Evolutionary conservation across 1,284 basidiomycete genomes (phyloP), one percentile per base, ranked within the genome.

Genomic region (Pascua sp.): DNA sequence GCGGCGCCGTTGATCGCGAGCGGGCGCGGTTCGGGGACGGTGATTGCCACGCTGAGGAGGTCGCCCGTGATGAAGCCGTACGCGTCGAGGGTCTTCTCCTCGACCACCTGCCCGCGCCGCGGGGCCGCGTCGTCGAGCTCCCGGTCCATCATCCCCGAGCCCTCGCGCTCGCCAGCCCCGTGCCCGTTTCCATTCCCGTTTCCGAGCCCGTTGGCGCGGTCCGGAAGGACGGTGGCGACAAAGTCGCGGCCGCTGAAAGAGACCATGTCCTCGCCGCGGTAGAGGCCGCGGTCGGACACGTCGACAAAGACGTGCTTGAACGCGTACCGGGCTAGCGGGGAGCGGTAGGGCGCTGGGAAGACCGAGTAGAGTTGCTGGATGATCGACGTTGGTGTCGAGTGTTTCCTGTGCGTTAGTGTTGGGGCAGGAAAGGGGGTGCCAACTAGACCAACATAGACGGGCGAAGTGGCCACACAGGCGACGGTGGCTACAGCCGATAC

Each of bases 291-390:
- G 15, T 66, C 65, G 15, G 67, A 68, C 10, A 71, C 72, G 53
- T 76, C 73, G 58, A 74, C 73, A 57, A 72, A 76, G 39, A 74
- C 66, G 59, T 74, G 73, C 63, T 66, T 55, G 57, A 74, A 72
- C 13, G 66, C 55, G 61, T 66, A 74, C 8, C 72, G 63, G 2
- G 72, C 68, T 2, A 61, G 52, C 0, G 72, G 70, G 1, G 72
- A 72, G 38, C 73, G 68, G 56, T 71, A 74, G 7, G 62, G 57
- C 17, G 71, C 51, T 0, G 73, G 73, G 60, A 76, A 69, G 13
- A 68, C 63, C 8, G 73, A 67, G 43, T 62, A 62, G n/a, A 76
- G 63, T 17, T 70, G 67, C 17, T 67, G 65, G 43, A 76, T 66
- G 15, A 76, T 50, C 5, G 68, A 68, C 0, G 68, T 63, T 10